Evolutionary conservation across 352 stramenopile genomes (phyloP).

Genomic region (Phytophthora europaea): DNA sequence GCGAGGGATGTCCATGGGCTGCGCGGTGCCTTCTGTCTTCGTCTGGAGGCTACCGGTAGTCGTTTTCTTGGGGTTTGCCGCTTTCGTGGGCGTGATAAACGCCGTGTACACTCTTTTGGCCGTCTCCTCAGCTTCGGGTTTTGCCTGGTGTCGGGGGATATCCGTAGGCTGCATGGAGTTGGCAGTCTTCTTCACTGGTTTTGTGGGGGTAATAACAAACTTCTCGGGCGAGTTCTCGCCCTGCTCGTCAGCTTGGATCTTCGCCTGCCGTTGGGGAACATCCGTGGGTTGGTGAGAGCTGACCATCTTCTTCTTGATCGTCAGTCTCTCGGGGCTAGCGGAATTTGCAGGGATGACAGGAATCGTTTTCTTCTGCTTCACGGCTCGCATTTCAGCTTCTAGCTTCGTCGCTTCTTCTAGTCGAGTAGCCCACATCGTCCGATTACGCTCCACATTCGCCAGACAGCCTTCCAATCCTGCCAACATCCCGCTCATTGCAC

Average conservation of each 20-base stretch:
- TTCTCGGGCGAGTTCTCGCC: not conserved
- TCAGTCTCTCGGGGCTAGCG: conserved; percentile 13
- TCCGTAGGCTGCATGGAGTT: conserved; percentile 8
- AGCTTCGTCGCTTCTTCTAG: conserved; percentile 38
- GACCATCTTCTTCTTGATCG: conserved; percentile 26
- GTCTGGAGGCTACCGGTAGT: not conserved
- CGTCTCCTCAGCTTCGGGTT: not conserved
- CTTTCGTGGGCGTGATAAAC: conserved; percentile 14
- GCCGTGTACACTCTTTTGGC: conserved; percentile 4
- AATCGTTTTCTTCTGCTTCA: conserved; percentile 7
- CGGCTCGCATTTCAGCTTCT: conserved; percentile 19
- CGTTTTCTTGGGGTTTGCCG: conserved; percentile 11
- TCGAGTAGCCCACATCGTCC: conserved; percentile 64
- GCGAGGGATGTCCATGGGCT: conserved; percentile 28
- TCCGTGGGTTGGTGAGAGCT: not conserved
- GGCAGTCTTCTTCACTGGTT: conserved; percentile 3
- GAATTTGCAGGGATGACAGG: not conserved
- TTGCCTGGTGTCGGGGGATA: conserved; percentile 6
- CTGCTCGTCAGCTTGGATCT: not conserved
- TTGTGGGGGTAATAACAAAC: conserved; percentile 28
- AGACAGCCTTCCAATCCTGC: conserved; percentile 68
- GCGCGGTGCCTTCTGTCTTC: conserved; percentile 1
- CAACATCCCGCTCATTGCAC: conserved; percentile 71
- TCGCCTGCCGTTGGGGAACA: not conserved
- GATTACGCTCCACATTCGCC: conserved; percentile 75